phyloP scores from a whole-genome alignment of 805 yeast genomes.

The Dipodascus albidus region DNA sequence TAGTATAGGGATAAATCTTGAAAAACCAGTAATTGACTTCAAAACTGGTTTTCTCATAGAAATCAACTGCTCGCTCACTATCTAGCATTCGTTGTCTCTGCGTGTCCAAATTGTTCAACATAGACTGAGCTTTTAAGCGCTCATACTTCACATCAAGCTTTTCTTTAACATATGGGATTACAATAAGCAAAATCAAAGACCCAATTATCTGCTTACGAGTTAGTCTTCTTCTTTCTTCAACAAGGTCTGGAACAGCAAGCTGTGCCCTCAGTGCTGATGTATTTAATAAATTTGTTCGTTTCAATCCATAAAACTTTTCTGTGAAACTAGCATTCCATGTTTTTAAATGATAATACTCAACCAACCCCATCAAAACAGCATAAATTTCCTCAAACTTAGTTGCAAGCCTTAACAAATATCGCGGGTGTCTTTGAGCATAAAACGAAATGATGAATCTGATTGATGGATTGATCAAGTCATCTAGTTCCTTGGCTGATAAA shows the following conservation, averaged over 20 bases:
- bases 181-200: conserved; percentile 42
- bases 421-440: conserved; percentile 70
- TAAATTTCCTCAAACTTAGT: conserved; percentile 72
- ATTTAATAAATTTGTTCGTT: conserved; percentile 36
- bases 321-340: conserved; percentile 80
- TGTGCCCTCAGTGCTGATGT: conserved; percentile 19
- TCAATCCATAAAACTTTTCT: conserved; percentile 85
- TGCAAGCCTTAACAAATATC: conserved; percentile 46
- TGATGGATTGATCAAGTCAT: conserved; percentile 69
- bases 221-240: conserved; percentile 44
- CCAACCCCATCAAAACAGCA: conserved; percentile 41
- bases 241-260: conserved; percentile 23
- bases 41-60: conserved; percentile 18
- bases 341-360: conserved; percentile 62
- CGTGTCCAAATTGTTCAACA: conserved; percentile 35
- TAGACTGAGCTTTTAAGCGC: conserved; percentile 44
- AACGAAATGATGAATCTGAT: conserved; percentile 68
- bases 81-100: conserved; percentile 16
- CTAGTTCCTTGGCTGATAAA: conserved; percentile 69
- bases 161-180: conserved; percentile 56
- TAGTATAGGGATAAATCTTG: conserved; percentile 49
- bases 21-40: conserved; percentile 32
- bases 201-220: conserved; percentile 40
- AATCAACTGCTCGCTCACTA: conserved; percentile 1
- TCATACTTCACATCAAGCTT: conserved; percentile 59